phyloP scores from a whole-genome alignment of 108 stramenopile species.

The Conticribra weissflogii region DNA sequence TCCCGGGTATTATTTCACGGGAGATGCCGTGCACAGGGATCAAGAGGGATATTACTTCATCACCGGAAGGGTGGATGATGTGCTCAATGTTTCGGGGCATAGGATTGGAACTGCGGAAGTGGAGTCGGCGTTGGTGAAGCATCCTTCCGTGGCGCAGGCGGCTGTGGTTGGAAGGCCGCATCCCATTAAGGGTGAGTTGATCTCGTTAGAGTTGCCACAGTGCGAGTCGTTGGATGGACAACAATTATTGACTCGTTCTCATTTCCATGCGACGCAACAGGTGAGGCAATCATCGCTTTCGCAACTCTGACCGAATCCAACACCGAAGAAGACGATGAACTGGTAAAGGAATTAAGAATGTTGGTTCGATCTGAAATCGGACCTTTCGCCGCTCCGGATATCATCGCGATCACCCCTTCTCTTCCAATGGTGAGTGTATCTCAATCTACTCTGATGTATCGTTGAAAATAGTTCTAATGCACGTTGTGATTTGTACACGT shows the following conservation, averaged over 20 bases:
- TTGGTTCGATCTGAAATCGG: constrained; percentile 81
- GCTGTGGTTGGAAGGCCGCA: constrained; percentile 88
- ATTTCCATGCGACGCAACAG: constrained; percentile 2
- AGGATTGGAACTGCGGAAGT: constrained; percentile 86
- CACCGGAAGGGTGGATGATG: constrained; percentile 91
- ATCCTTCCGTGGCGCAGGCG: constrained; percentile 81
- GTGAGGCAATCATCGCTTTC: constrained; percentile 87
- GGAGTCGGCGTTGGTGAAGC: constrained; percentile 83
- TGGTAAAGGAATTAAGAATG: constrained; percentile 71
- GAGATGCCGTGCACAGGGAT: constrained; percentile 83
- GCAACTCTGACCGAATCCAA: constrained; percentile 72
- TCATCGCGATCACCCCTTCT: constrained; percentile 70
- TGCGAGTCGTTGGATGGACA: too few species aligned
- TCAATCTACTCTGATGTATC: not conserved
- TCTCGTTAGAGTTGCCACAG: too few species aligned
- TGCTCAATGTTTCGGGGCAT: constrained; percentile 89
- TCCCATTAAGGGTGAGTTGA: constrained; percentile 71
- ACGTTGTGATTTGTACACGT: not conserved
- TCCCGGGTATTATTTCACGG: constrained; percentile 88
- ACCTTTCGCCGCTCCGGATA: constrained; percentile 86
- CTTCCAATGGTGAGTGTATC: constrained; percentile 70
- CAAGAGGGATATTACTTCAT: constrained; percentile 89
- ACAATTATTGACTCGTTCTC: too few species aligned
- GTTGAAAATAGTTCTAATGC: too few species aligned
- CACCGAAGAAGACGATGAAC: constrained; percentile 52